Conservation (phyloP, 2,329 filamentous ascomycete genomes). For the Fusarium beomiforme region DNA sequence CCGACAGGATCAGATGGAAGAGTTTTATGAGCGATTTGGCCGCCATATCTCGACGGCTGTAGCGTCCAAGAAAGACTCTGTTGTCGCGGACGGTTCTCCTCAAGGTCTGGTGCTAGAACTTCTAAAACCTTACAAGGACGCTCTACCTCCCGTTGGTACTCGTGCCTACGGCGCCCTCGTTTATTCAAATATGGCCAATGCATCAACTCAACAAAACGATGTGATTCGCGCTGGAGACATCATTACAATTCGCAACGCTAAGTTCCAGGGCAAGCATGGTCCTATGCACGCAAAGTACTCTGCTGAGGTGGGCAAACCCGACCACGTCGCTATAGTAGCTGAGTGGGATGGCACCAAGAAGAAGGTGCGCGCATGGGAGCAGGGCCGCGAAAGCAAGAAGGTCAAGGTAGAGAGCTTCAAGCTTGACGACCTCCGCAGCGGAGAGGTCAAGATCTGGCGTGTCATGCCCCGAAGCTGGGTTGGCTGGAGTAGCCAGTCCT, state of each 20-base stretch:
- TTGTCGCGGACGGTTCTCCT: slow-evolving; percentile 86
- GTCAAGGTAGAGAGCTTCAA: slow-evolving; percentile 94
- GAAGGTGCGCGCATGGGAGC: slow-evolving; percentile 95
- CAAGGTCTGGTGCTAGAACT: slow-evolving; percentile 82
- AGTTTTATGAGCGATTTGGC: slow-evolving; percentile 83
- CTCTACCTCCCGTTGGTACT: slow-evolving; percentile 84
- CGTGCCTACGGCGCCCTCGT: slow-evolving; percentile 91
- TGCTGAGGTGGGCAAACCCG: slow-evolving; percentile 84
- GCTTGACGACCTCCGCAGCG: slow-evolving; percentile 88
- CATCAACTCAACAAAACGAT: slow-evolving; percentile 87
- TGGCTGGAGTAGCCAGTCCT: slow-evolving; percentile 78
- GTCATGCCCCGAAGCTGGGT: slow-evolving; percentile 94
- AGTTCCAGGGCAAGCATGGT: slow-evolving; percentile 94
- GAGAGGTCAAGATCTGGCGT: slow-evolving; percentile 97
- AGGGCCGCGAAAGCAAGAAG: slow-evolving; percentile 92
- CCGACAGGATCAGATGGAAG: slow-evolving; percentile 93
- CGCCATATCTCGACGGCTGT: slow-evolving; percentile 78
- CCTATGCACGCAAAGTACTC: slow-evolving; percentile 95
- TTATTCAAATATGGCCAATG: slow-evolving; percentile 95
- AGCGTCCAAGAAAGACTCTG: slow-evolving; percentile 76
- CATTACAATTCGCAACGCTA: slow-evolving; percentile 89
- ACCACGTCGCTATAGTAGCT: slow-evolving; percentile 89
- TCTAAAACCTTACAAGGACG: slow-evolving; percentile 76
- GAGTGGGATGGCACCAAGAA: slow-evolving; percentile 99
- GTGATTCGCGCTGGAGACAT: slow-evolving; percentile 95